Evolutionary conservation across 176 grass and related monocot genomes (phyloP).

Genomic region (Tuctoria greenei): DNA sequence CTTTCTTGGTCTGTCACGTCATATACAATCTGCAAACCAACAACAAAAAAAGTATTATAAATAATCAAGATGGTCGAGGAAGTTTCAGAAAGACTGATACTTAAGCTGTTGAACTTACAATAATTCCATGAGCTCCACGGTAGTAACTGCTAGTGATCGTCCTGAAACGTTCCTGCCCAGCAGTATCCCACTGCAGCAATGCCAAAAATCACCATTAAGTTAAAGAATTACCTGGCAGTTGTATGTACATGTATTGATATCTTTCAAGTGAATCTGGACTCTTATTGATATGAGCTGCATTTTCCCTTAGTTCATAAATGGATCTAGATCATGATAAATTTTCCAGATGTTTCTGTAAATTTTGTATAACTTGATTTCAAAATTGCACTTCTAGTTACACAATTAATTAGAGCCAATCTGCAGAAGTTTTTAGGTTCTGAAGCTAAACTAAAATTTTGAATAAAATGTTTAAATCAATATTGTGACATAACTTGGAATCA

Average conservation of each 20-base stretch:
- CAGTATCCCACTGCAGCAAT: constrained; percentile 78
- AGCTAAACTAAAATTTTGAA: not conserved
- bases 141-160: constrained; percentile 95
- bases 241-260: not conserved
- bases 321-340: not conserved
- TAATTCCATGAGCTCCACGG: constrained; percentile 88
- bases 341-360: too few species aligned
- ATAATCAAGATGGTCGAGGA: not conserved
- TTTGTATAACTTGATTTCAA: not conserved
- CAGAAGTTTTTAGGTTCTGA: too few species aligned
- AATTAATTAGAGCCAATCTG: not conserved
- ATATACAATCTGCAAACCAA: constrained; percentile 70
- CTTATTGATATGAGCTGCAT: not conserved
- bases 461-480: not conserved
- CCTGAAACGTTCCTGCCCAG: constrained; percentile 93
- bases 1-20: constrained; percentile 95
- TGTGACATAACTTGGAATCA: not conserved
- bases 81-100: constrained; percentile 3
- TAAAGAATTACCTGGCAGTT: not conserved
- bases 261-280: not conserved
- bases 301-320: not conserved
- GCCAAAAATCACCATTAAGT: constrained; percentile 41
- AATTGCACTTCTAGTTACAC: too few species aligned
- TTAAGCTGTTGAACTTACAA: constrained; percentile 43
- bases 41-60: not conserved